These are phyloP conservation scores for Leccinum olivaceopallidum DNA, from an alignment of 768 basidiomycete genomes.

Conservation along the genomic window DNA sequence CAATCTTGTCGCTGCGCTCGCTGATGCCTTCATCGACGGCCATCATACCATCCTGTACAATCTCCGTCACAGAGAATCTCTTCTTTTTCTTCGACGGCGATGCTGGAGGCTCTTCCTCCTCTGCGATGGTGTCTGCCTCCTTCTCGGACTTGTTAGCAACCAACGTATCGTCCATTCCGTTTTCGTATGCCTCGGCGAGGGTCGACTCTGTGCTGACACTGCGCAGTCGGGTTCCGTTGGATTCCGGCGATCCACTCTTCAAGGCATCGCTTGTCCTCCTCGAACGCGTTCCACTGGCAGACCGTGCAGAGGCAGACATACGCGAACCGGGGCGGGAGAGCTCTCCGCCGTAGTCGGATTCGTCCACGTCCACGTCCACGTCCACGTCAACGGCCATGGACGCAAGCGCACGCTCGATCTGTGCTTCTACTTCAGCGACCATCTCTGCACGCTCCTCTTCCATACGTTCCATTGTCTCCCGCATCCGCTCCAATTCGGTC, in stretches of 20 bases:
- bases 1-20: conserved; percentile 82
- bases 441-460: conserved; percentile 84
- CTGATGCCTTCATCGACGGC: conserved; percentile 88
- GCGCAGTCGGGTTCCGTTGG: conserved; percentile 46
- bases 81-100: conserved; percentile 57
- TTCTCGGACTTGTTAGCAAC: conserved; percentile 39
- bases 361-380: conserved; percentile 49
- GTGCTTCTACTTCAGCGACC: conserved; percentile 92
- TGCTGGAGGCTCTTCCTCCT: conserved; percentile 50
- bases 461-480: conserved; percentile 82
- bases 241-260: conserved; percentile 37
- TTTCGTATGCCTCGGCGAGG: conserved; percentile 66
- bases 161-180: conserved; percentile 40
- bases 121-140: conserved; percentile 54
- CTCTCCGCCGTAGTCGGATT: conserved; percentile 65
- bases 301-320: conserved; percentile 55
- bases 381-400: conserved; percentile 65
- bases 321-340: conserved; percentile 67
- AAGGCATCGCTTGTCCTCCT: conserved; percentile 61
- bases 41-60: conserved; percentile 73
- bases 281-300: conserved; percentile 48
- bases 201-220: conserved; percentile 82
- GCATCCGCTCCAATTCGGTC: conserved; percentile 82
- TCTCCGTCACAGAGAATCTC: conserved; percentile 76
- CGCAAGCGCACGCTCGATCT: conserved; percentile 83